A percentile compares a stretch with the other conserved stretches of the same genome.
Conservation (phyloP, 208 protist genomes). For the Chromosphaera perkinsii region DNA sequence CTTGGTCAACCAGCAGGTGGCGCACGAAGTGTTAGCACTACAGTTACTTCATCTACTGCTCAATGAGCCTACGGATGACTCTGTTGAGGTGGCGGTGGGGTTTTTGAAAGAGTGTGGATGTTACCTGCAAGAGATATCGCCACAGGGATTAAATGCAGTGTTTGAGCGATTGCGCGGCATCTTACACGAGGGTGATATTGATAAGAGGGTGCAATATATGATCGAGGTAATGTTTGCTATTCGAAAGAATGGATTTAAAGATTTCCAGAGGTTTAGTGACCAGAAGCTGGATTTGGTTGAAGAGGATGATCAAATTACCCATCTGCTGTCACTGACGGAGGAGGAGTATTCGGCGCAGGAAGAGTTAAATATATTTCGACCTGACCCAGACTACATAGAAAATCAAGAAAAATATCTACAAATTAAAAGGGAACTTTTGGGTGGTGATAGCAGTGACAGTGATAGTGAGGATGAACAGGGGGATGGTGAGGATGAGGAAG, state of each 20-base stretch:
- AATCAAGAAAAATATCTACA: slow-evolving; percentile 84
- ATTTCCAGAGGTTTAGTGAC: slow-evolving; percentile 40
- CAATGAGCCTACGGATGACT: slow-evolving; percentile 87
- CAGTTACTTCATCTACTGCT: slow-evolving; percentile 73
- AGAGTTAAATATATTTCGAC: slow-evolving; percentile 77
- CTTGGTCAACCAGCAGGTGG: slow-evolving; percentile 81
- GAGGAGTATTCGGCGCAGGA: slow-evolving; percentile 65
- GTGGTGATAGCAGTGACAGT: slow-evolving; percentile 48
- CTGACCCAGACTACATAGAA: slow-evolving; percentile 79
- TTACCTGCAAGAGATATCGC: slow-evolving; percentile 5
- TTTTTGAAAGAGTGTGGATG: slow-evolving; percentile 69
- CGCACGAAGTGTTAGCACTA: slow-evolving; percentile 71
- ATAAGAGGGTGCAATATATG: slow-evolving; percentile 76
- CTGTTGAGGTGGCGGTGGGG: slow-evolving; percentile 77
- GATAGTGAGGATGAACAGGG: slow-evolving; percentile 49
- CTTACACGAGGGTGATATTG: slow-evolving; percentile 76
- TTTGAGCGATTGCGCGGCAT: slow-evolving; percentile 76
- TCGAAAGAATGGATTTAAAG: slow-evolving; percentile 69
- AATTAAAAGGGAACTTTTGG: slow-evolving; percentile 50
- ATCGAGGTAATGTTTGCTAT: slow-evolving; percentile 86
- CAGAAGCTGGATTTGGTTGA: slow-evolving; percentile 75
- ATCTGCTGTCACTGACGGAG: slow-evolving; percentile 83
- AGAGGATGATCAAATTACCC: slow-evolving; percentile 84
- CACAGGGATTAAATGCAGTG: slow-evolving; percentile 50
- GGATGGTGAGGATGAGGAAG: slow-evolving; percentile 38